Base-by-base conservation (phyloP, 2,329 filamentous ascomycete species). In the Fusarium solani-melongenae region DNA sequence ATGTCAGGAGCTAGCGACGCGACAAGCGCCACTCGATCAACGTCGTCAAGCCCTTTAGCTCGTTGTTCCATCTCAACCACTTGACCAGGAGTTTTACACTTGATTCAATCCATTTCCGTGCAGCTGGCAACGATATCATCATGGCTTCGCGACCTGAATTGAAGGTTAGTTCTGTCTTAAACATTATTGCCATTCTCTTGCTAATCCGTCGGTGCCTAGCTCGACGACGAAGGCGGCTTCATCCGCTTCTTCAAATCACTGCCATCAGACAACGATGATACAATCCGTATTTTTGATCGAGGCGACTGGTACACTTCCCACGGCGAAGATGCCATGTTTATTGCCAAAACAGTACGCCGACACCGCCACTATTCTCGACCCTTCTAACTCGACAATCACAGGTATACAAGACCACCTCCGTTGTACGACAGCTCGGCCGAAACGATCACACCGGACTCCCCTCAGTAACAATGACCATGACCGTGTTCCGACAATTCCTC, bases 361-460 rank as follows among this genome's bases (percentile, higher is more conserved):
- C 34, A 10, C 5, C 14, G 24, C 3, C 9, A 10, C 20, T 51
- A 22, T 49, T 4, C 9, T 33, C 15, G 10, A n/a, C 9, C 5
- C 38, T 22, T 14, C 69, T 72, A 60, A 74, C 69, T 53, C 60
- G 60, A 36, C 10, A n/a, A 29, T 27, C 22, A 27, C 62, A 93
- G 92, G 93, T 98, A 68, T 99, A 99, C 89, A 98, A 98, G 85
- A 98, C 96, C 6, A 98, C 95, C 2, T 98, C 96, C 0, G 96
- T 99, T 17, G 89, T 99, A 24, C 92, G 96, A 76, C 95, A 96
- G 77, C 89, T 99, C 24, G 96, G 96, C 70, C 91, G 92, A 77
- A 93, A 90, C 82, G 93, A 95, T 80, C 91, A 93, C 69, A 94
- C 92, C n/a, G 93, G 93, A 56, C 89, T 99, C 2, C 91, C 95